Percentiles rank a stretch among this genome's conserved stretches.
These are phyloP conservation scores for Jaltomata sinuosa DNA, from an alignment of 257 asterid species.

Conservation along the genomic window DNA sequence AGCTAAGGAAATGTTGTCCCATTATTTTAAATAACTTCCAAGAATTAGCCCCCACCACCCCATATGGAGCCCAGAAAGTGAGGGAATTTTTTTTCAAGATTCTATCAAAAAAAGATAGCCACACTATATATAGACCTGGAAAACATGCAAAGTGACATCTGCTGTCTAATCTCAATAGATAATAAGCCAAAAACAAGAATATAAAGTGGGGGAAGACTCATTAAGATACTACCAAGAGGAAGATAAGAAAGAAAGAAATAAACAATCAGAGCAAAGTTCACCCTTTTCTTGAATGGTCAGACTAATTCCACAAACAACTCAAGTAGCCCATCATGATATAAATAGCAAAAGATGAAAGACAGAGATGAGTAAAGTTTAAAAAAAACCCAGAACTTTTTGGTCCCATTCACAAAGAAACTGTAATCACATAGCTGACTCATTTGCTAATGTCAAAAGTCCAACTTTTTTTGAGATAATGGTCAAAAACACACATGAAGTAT, in stretches of 20 bases:
- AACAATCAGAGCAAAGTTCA: constrained; percentile 10
- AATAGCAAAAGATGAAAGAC: not conserved
- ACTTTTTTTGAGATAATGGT: not conserved
- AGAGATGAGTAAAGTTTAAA: not conserved
- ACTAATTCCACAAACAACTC: constrained; percentile 1
- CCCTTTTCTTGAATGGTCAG: constrained; percentile 8
- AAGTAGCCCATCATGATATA: not conserved
- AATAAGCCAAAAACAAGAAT: constrained; percentile 39
- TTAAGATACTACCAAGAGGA: constrained; percentile 10
- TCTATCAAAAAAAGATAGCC: constrained; percentile 12
- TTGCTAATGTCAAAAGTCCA: not conserved
- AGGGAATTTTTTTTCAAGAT: constrained; percentile 14
- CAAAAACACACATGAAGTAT: not conserved
- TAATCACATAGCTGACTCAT: not conserved
- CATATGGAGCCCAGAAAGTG: constrained; percentile 47
- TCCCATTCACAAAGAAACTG: not conserved
- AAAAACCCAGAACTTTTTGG: not conserved
- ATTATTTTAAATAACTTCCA: constrained; percentile 20
- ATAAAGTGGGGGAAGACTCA: constrained; percentile 21
- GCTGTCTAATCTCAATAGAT: constrained; percentile 13
- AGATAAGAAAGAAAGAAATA: not conserved
- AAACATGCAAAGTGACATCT: constrained; percentile 11
- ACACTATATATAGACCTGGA: constrained; percentile 3
- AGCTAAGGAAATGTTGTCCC: constrained; percentile 43
- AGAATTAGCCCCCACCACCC: constrained; percentile 15